Conservation (phyloP, 768 basidiomycete species). For the Holtermanniella nyarrowii region DNA sequence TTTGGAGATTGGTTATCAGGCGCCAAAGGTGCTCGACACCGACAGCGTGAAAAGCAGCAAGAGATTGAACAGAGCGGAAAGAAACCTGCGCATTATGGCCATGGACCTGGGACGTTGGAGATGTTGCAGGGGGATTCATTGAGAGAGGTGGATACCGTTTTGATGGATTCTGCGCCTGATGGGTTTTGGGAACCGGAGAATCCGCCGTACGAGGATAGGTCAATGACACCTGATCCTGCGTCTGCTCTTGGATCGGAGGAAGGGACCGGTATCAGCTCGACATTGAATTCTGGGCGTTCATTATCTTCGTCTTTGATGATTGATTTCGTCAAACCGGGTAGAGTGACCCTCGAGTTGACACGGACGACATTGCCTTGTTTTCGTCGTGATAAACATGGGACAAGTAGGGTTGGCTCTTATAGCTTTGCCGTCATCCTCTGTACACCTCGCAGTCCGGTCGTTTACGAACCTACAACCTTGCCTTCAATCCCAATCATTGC, state of each 20-base stretch:
- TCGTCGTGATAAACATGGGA: not conserved
- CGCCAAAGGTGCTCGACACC: slow-evolving; percentile 7
- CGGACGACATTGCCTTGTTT: slow-evolving; percentile 23
- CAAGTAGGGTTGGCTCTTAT: slow-evolving; percentile 8
- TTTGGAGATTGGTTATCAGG: slow-evolving; percentile 34
- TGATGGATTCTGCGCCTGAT: slow-evolving; percentile 4
- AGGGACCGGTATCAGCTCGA: not conserved
- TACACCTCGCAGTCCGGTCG: slow-evolving; percentile 14
- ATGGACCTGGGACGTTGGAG: not conserved
- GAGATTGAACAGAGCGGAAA: not conserved
- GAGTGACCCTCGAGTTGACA: slow-evolving; percentile 23
- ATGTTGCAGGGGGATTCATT: too few species aligned
- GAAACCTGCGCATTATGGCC: not conserved
- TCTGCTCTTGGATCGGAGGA: slow-evolving; percentile 7
- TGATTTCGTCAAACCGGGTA: slow-evolving; percentile 14
- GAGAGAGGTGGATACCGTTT: not conserved
- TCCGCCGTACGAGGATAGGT: slow-evolving; percentile 22
- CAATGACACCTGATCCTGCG: slow-evolving; percentile 6
- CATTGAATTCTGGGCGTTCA: not conserved
- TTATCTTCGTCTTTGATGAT: slow-evolving; percentile 11
- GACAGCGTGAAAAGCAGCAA: not conserved
- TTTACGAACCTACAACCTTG: not conserved
- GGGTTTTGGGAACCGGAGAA: slow-evolving; percentile 30
- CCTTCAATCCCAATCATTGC: not conserved
- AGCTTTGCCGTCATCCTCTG: slow-evolving; percentile 29